phyloP scores from a whole-genome alignment of 208 protist genomes.

The Trypanosoma melophagium region DNA sequence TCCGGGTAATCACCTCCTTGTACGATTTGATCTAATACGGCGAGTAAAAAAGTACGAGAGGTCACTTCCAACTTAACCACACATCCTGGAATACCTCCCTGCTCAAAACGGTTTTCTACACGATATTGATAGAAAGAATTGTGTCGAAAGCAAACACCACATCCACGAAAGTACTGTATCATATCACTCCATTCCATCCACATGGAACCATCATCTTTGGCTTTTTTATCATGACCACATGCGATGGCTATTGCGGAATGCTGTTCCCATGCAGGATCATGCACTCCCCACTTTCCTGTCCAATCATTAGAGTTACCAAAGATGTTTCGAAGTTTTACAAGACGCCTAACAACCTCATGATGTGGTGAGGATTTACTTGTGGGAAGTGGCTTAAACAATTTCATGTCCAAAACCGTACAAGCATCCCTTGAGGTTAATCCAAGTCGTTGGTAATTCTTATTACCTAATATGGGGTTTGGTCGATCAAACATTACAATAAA shows the following conservation, averaged over 20 bases:
- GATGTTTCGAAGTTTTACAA: constrained; percentile 8
- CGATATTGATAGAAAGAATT: constrained; percentile 67
- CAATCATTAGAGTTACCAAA: constrained; percentile 11
- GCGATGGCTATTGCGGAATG: constrained; percentile 1
- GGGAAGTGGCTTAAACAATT: constrained; percentile 11
- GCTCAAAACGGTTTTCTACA: constrained; percentile 50
- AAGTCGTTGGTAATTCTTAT: constrained; percentile 1
- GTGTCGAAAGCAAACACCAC: constrained; percentile 70
- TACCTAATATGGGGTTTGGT: not conserved
- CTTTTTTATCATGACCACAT: constrained; percentile 28
- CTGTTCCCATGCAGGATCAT: not conserved
- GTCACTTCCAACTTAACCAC: constrained; percentile 13
- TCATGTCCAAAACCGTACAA: constrained; percentile 3
- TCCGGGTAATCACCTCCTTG: not conserved
- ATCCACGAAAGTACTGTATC: constrained; percentile 63
- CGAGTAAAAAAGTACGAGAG: not conserved
- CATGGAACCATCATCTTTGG: constrained; percentile 53
- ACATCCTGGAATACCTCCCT: not conserved
- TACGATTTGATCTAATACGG: constrained; percentile 1
- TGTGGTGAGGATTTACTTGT: not conserved
- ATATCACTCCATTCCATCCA: constrained; percentile 80
- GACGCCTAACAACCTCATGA: not conserved
- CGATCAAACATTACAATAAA: constrained; percentile 7
- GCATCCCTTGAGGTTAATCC: not conserved
- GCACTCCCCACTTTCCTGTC: constrained; percentile 3